These are phyloP conservation scores for Penicillium sp. DNA, from an alignment of 2,329 filamentous ascomycete genomes.

Conservation along the genomic window DNA sequence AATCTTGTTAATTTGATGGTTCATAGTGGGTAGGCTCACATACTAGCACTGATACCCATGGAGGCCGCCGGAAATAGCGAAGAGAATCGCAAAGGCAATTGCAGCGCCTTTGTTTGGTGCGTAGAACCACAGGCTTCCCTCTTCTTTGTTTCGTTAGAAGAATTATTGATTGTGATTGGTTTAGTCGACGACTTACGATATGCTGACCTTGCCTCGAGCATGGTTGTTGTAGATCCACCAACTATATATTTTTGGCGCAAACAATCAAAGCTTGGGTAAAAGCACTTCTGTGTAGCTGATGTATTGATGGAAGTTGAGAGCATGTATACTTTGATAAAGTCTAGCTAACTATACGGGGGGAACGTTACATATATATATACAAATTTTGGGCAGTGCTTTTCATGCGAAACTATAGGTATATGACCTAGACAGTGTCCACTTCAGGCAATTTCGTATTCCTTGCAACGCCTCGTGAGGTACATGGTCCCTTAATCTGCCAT, in stretches of 20 bases:
- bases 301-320: background rate
- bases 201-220: conserved; percentile 21
- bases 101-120: conserved; percentile 36
- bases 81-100: conserved; percentile 36
- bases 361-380: background rate
- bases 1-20: conserved; percentile 2
- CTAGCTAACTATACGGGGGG: too few relatives aligned
- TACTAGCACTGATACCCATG: conserved; percentile 36
- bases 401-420: too few relatives aligned
- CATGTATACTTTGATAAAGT: background rate
- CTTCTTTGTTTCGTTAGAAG: conserved; percentile 20
- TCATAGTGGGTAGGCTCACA: background rate
- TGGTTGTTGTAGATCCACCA: background rate
- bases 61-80: conserved; percentile 30
- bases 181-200: conserved; percentile 21
- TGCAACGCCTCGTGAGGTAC: background rate
- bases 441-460: background rate
- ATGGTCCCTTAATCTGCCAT: background rate
- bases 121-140: conserved; percentile 35
- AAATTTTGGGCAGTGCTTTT: background rate
- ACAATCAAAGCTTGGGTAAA: background rate
- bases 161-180: background rate
- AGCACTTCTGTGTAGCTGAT: background rate
- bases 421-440: background rate
- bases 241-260: background rate